These are phyloP conservation scores for Mesembryanthemum crystallinum DNA, from an alignment of 148 eudicot species.

Conservation along the genomic window DNA sequence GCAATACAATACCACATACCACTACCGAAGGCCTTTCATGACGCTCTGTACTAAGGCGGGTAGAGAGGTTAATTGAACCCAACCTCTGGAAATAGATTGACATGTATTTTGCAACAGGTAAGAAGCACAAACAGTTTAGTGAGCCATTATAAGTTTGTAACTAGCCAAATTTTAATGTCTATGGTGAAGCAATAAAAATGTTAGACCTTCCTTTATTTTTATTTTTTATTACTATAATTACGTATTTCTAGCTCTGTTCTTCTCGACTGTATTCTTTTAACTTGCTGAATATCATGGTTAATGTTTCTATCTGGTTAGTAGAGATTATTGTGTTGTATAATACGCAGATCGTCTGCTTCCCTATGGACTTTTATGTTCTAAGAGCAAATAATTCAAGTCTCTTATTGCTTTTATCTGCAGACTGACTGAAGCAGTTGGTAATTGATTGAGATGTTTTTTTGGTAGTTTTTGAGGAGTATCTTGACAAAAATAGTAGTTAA, in stretches of 20 bases:
- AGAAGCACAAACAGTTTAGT: background rate
- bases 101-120: background rate
- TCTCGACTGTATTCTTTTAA: background rate
- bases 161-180: background rate
- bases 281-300: background rate
- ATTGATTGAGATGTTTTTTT: background rate
- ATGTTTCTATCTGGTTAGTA: background rate
- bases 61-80: background rate
- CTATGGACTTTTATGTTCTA: background rate
- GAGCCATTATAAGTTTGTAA: background rate
- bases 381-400: background rate
- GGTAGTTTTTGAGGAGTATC: background rate
- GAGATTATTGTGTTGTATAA: background rate
- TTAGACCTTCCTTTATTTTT: background rate
- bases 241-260: background rate
- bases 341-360: background rate
- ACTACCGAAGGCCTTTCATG: background rate
- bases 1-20: background rate
- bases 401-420: background rate
- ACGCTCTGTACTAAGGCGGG: background rate
- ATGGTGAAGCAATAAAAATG: background rate
- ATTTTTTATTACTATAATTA: background rate
- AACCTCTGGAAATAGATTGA: background rate
- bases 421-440: background rate
- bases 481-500: background rate